A percentile compares a stretch with the other conserved stretches of the same genome.
Conservation (phyloP, 2,329 filamentous ascomycete species). For the Bertia moriformis region DNA sequence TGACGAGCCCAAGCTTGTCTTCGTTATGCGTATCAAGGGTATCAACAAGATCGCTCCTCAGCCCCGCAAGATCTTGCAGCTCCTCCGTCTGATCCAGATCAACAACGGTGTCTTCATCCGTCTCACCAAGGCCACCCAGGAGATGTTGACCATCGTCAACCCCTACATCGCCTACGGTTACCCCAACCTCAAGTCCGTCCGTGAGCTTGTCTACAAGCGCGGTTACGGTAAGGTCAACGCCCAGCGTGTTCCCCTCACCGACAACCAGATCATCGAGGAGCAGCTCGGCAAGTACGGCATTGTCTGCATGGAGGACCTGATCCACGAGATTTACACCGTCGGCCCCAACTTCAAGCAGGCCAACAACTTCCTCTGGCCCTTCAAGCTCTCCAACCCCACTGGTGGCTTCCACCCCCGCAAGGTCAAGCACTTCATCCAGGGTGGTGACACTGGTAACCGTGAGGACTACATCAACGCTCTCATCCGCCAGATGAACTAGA, state of each 20-base stretch:
- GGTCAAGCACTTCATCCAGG: slow-evolving; percentile 98
- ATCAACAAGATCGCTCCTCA: slow-evolving; percentile 99
- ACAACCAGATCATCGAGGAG: slow-evolving; percentile 96
- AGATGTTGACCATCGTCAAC: slow-evolving; percentile 98
- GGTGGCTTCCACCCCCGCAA: slow-evolving; percentile 93
- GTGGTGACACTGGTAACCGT: slow-evolving; percentile 95
- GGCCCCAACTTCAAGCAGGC: slow-evolving; percentile 99
- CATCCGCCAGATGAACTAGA: slow-evolving; percentile 96
- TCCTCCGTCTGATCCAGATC: slow-evolving; percentile 98
- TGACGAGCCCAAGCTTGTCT: slow-evolving; percentile 90
- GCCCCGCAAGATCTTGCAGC: slow-evolving; percentile 99
- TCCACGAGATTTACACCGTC: slow-evolving; percentile 98
- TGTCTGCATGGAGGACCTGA: slow-evolving; percentile 96
- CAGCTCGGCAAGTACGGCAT: slow-evolving; percentile 96
- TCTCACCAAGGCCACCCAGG: slow-evolving; percentile 90
- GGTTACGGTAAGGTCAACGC: slow-evolving; percentile 98
- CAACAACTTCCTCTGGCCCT: slow-evolving; percentile 98
- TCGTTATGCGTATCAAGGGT: slow-evolving; percentile 99
- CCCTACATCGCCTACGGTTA: slow-evolving; percentile 98
- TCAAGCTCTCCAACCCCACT: slow-evolving; percentile 98
- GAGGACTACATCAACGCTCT: slow-evolving; percentile 96
- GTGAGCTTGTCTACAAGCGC: slow-evolving; percentile 99
- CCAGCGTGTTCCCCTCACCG: slow-evolving; percentile 89
- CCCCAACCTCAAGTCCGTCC: slow-evolving; percentile 97
- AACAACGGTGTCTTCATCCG: slow-evolving; percentile 99